Evolutionary conservation across 441 rosid genomes (phyloP), one percentile per base, ranked within the genome.

Genomic region (Gossypium trilobum): DNA sequence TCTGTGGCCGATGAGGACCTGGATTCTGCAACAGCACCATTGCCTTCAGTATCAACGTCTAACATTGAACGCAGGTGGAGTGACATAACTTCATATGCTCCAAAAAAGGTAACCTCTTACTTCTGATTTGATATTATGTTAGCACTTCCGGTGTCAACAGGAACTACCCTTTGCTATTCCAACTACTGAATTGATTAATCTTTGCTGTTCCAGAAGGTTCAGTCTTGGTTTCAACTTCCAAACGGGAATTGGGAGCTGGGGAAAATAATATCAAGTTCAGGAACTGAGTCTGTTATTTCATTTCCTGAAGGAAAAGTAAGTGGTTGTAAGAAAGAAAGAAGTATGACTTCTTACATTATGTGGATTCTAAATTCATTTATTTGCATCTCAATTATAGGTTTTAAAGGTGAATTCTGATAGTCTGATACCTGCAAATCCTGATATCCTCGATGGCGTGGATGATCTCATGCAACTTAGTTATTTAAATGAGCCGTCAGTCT

Each of bases 401-500:
- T 57, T 88, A 58, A 87, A 84, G 82, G 89, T 91, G 59, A 81
- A 84, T 83, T 83, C 88, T 68, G 93, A 89, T 77, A 81, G 80
- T 79, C 85, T 95, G 77, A 82, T 95, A 39, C 87, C 90, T 14
- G 98, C 96, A 81, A 95, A 95, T 84, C 99, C 98, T 52, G 99
- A 89, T 81, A 95, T 95, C 77, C 98, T 95, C 82, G 96, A 92
- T 86, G 99, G 99, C 11, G 97, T 95, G 33, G 97, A 88, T 77
- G 98, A 95, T 84, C 95, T 95, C 70, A 91, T 95, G 99, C 97
- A 95, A 77, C 91, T 95, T 74, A 92, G 99, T 84, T 95, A 88
- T 86, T 85, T 95, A 77, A 92, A 90, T 80, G 99, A 95, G 86
- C 98, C 98, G 50, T 84, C 99, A 6, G 99, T 95, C 62, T 74